phyloP scores from a whole-genome alignment of 257 asterid species.

The Ajuga chamaepitys region DNA sequence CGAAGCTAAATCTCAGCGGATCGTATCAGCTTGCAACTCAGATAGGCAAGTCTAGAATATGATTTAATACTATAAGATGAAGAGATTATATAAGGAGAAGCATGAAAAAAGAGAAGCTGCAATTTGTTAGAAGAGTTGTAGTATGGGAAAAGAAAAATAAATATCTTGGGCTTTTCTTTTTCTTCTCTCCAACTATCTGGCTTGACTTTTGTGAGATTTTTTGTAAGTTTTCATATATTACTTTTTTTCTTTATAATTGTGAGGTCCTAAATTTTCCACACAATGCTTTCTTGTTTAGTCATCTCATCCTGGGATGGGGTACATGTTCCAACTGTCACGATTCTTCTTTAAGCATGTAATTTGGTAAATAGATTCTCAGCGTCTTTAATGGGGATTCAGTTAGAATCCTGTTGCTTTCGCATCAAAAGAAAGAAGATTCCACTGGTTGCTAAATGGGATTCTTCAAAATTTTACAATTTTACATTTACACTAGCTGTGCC shows the following conservation, averaged over 20 bases:
- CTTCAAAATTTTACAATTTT: too few species aligned
- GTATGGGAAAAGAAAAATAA: too few species aligned
- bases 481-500: not conserved
- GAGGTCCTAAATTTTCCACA: conserved; percentile 15
- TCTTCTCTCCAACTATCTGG: conserved; percentile 5
- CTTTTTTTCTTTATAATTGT: not conserved
- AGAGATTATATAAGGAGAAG: not conserved
- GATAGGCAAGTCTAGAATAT: too few species aligned
- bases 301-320: not conserved
- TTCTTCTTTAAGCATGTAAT: not conserved
- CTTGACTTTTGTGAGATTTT: conserved; percentile 3
- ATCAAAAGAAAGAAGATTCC: not conserved
- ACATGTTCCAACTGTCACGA: not conserved
- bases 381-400: not conserved
- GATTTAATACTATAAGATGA: not conserved
- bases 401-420: conserved; percentile 7
- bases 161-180: not conserved
- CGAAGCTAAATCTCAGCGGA: not conserved
- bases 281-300: not conserved
- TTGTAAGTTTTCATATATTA: not conserved
- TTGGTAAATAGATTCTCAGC: conserved; percentile 1
- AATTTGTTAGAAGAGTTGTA: not conserved
- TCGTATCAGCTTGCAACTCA: too few species aligned
- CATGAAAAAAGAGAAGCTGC: not conserved
- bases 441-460: not conserved